Evolutionary conservation across 768 basidiomycete genomes (phyloP), one percentile per base, ranked within the genome.

Genomic region (Lyophyllum semitale): DNA sequence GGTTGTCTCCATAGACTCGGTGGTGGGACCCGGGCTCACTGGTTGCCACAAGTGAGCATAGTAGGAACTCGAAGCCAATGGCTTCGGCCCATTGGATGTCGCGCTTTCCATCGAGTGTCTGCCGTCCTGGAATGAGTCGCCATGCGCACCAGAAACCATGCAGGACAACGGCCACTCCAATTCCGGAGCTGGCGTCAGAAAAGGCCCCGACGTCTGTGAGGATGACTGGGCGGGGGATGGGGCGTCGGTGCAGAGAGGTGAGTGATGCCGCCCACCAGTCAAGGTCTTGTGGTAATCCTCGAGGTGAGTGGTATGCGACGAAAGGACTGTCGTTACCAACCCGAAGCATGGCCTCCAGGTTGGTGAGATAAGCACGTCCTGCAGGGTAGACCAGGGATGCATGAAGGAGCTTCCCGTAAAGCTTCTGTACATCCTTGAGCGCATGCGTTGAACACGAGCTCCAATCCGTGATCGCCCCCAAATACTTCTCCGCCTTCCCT

Each of bases 31-130:
- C 23, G 3, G n/a, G 12, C 1, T 33, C 13, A 8, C 38, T 29
- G 4, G 25, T 2, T 1, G n/a, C 1, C 23, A 58, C n/a, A 41
- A 73, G 0, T 0, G 63, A 32, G 0, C 7, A 33, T 17, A 72
- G 50, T 20, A 77, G 70, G 9, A 77, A 58, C 30, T 77, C 66
- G 51, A 80, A 70, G 1, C 69, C 69, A 4, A 77, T 53, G 0
- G 69, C 71, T 51, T 81, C 74, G 0, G 76, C 76, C 76, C 77
- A 80, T 0, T 61, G 59, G 40, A 79, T 80, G 57, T 77, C 71
- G 0, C 64, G 30, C 13, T 60, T 30, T 18, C 64, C 52, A 1
- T 20, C 42, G 25, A 40, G 49, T 1, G 35, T 22, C 2, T 60
- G 2, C 73, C 72, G 74, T 0, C 62, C 65, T 0, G 59, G 66